Evolutionary conservation across 805 yeast species (phyloP).

Genomic region (Metschnikowia anglica): DNA sequence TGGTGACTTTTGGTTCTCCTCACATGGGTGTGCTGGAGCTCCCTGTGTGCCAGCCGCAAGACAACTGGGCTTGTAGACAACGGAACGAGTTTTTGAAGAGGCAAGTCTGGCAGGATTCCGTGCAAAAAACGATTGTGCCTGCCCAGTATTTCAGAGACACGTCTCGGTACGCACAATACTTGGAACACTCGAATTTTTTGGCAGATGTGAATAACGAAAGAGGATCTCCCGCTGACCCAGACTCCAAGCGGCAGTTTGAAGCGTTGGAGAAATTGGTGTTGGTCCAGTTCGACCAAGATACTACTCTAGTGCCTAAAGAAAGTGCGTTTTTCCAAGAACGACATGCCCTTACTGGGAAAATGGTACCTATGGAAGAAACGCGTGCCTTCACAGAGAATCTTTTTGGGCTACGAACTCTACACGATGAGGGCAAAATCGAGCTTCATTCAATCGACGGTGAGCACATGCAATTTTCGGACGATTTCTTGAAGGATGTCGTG

Average conservation of each 20-base stretch:
- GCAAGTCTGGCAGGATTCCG: constrained; percentile 57
- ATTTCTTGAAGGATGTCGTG: constrained; percentile 46
- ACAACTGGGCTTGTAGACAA: constrained; percentile 59
- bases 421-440: constrained; percentile 43
- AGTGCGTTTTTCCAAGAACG: constrained; percentile 65
- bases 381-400: constrained; percentile 51
- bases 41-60: constrained; percentile 51
- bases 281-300: constrained; percentile 59
- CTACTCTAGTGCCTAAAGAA: constrained; percentile 70
- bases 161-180: constrained; percentile 49
- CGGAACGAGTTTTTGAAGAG: constrained; percentile 53
- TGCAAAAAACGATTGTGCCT: constrained; percentile 60
- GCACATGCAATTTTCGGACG: constrained; percentile 66
- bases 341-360: constrained; percentile 41
- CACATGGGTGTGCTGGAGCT: constrained; percentile 73
- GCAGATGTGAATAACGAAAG: constrained; percentile 68
- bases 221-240: constrained; percentile 27
- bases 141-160: constrained; percentile 79
- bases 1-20: constrained; percentile 79
- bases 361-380: constrained; percentile 49
- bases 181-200: constrained; percentile 55
- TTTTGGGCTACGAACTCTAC: constrained; percentile 56
- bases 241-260: constrained; percentile 46
- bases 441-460: constrained; percentile 52
- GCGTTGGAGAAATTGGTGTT: constrained; percentile 54